Evolutionary conservation across 805 yeast species (phyloP), one percentile per base, ranked within the genome.

Genomic region (Tetrapisispora namnaoensis): DNA sequence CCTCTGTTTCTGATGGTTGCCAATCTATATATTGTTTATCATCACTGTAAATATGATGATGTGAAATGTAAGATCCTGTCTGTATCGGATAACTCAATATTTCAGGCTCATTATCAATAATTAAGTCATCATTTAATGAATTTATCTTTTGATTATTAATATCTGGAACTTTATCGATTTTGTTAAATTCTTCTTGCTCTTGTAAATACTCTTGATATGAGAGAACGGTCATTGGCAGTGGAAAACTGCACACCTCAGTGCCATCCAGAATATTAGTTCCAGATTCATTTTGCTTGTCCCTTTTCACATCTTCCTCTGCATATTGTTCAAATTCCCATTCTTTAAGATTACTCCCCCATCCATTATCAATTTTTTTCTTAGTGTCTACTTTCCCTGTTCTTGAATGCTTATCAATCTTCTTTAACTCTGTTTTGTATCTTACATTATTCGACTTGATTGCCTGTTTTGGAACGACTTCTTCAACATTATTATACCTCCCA

Each of bases 171-270:
- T 18, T 42, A n/a, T 42, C 28, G 5, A 42, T 2, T 18, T 13
- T 30, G 22, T 42, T 42, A 18, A 30, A 42, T 18, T 42, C 44
- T 18, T 42, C 28, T 42, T 42, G 37, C 18, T 45, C 43, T 60
- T 80, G 81, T 68, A 87, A 79, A 83, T 85, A 90, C 62, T 89
- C 93, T 62, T 83, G 88, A 62, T 86, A 80, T 51, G 96, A 83
- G 3, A 42, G n/a, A 20, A 22, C 13, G 7, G 44, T 42, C 42
- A 37, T 44, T 5, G 49, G 67, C 73, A 38, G 55, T 21, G 39
- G 39, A 22, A 34, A 34, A 24, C 45, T 22, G 9, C 38, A 34
- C 22, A 34, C 22, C 16, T 42, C 66, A 53, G 66, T 67, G 58
- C 72, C 79, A 50, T 69, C 75, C 46, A 61, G 69, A 63, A 73